Evolutionary conservation across 371 early-diverging fungal genomes (phyloP).

Genomic region (Mucor sp.): DNA sequence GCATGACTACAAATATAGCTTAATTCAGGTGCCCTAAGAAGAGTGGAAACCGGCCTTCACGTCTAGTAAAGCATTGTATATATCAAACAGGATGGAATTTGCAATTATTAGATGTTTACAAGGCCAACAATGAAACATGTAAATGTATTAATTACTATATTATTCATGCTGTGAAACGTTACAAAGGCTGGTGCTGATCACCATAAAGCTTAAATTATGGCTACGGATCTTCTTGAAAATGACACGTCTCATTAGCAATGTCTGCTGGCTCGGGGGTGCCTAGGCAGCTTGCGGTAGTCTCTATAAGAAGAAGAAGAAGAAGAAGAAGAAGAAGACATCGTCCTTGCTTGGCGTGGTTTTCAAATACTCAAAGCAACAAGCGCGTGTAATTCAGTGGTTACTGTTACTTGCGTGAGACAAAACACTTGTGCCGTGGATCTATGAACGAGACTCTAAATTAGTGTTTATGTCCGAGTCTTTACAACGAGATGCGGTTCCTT

Average conservation of each 20-base stretch:
- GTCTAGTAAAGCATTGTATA: background rate
- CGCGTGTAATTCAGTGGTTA: background rate
- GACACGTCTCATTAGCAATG: too few relatives aligned
- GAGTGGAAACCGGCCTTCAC: background rate
- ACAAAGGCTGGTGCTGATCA: background rate
- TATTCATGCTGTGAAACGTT: background rate
- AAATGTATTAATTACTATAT: background rate
- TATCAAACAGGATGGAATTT: background rate
- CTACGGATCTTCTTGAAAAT: background rate
- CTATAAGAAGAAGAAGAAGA: background rate
- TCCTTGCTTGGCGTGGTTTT: background rate
- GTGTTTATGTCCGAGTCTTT: background rate
- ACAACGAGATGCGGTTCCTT: background rate
- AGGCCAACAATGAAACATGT: background rate
- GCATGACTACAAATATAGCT: too few relatives aligned
- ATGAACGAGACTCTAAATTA: background rate
- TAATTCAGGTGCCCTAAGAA: background rate
- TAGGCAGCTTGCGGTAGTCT: too few relatives aligned
- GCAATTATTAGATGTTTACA: background rate
- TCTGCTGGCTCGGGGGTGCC: too few relatives aligned
- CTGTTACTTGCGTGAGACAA: background rate
- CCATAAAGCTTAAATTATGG: background rate
- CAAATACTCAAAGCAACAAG: background rate
- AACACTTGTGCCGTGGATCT: background rate
- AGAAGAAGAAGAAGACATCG: too few relatives aligned